phyloP scores from a whole-genome alignment of 2,329 filamentous ascomycete genomes.

The Talaromyces rugulosus region DNA sequence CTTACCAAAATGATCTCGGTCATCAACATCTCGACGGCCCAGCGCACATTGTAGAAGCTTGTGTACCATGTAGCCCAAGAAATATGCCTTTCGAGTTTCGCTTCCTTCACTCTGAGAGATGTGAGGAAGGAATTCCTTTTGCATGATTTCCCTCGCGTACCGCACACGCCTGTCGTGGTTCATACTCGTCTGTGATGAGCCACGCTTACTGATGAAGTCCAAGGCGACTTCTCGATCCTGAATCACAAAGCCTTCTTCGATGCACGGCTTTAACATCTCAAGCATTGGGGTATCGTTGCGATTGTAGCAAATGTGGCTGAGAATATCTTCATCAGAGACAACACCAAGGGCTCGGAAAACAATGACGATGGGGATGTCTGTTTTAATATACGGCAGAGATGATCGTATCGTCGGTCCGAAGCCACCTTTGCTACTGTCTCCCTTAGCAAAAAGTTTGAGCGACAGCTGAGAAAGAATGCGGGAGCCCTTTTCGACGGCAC shows the following conservation, averaged over 20 bases:
- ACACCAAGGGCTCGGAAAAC: constrained; percentile 94
- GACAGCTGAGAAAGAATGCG: constrained; percentile 88
- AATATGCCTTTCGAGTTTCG: constrained; percentile 95
- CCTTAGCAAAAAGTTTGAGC: constrained; percentile 85
- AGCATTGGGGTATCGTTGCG: constrained; percentile 94
- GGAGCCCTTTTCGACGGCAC: constrained; percentile 92
- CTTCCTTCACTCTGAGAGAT: constrained; percentile 94
- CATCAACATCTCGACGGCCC: constrained; percentile 88
- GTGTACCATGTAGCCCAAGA: constrained; percentile 98
- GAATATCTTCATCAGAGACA: constrained; percentile 94
- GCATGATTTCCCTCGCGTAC: constrained; percentile 88
- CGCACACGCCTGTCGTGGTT: constrained; percentile 83
- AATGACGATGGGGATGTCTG: constrained; percentile 87
- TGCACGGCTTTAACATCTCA: constrained; percentile 94
- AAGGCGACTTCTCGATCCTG: constrained; percentile 92
- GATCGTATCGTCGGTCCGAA: constrained; percentile 87
- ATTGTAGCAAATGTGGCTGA: constrained; percentile 97
- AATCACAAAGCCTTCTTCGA: constrained; percentile 94
- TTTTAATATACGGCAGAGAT: constrained; percentile 88
- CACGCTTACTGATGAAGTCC: constrained; percentile 93
- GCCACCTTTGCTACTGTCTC: constrained; percentile 70
- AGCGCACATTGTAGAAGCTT: constrained; percentile 89
- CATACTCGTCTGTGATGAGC: constrained; percentile 65
- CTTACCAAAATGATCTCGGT: constrained; percentile 98
- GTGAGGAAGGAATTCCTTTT: constrained; percentile 94